Evolutionary conservation across 176 grass and related monocot genomes (phyloP), one percentile per base, ranked within the genome.

Genomic region (Hyparrhenia diplandra): DNA sequence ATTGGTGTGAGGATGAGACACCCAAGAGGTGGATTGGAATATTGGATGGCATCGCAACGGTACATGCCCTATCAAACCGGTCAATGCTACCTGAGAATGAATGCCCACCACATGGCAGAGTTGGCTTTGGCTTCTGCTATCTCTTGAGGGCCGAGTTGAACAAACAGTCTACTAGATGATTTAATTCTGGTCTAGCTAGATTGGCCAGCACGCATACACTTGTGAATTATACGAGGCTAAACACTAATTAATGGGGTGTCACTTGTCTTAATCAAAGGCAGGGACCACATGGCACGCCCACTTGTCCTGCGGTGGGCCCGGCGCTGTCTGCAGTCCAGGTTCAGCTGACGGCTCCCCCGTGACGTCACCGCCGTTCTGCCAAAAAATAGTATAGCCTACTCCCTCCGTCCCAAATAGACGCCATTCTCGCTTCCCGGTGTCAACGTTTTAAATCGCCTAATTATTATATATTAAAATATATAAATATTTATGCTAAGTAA

Each of bases 261-360:
- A 89, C 59, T 85, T 85, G 87, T 30, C 43, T 69, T 85, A 71
- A 81, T 71, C 54, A 17, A 77, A 5, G 42, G 20, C 17, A 5
- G 3, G 52, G 25, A 13, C 64, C 41, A 32, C 30, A 47, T 69
- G 62, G 52, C 28, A 24, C 49, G 34, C 16, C 65, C 83, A 76
- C 72, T 82, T 85, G 87, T n/a, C 57, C 57, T 54, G 6, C 46
- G 35, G 64, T 70, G 64, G 82, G 43, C 65, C 9, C 31, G 3
- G 23, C 40, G 45, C 62, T 80, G 81, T 75, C 76, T 34, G 32
- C 21, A 10, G 85, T 85, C 72, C 67, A 81, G 81, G 80, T 91
- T 91, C 85, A 82, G 77, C 71, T 69, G 71, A 85, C 52, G 76
- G 43, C 72, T 43, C 72, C 55, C 58, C 45, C 5, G 1, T 72